Evolutionary conservation across 768 basidiomycete genomes (phyloP), one percentile per base, ranked within the genome.

Genomic region (Podaxis sp.): DNA sequence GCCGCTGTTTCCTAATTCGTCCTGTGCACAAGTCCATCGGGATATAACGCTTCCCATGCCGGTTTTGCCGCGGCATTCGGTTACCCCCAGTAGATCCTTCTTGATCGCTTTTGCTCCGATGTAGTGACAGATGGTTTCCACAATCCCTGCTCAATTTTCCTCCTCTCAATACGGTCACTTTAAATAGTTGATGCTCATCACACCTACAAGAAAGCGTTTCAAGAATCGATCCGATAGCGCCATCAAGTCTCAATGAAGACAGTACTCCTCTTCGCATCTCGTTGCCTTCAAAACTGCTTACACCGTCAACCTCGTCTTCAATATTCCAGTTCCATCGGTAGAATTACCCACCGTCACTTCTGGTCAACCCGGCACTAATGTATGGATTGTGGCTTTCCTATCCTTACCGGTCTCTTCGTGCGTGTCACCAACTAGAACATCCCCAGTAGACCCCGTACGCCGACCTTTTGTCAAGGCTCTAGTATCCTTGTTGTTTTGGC

Each of bases 71-170:
- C 47, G 57, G 47, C 57, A 50, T 50, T 18, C 38, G 57, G 35
- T 58, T 58, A 50, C 57, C 47, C 57, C 47, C 57, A n/a, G 47
- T 58, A 58, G 46, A 36, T 50, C 7, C 35, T 58, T 23, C 32
- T 21, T 37, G 44, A 47, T 57, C 47, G 57, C 48, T 57, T 50
- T 37, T 32, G 28, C 46, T 9, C 35, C 23, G 42, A 44, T 44
- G 14, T 7, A 6, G 18, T 50, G 36, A 50, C 35, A 47, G 47
- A 38, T 38, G 21, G 47, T 58, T 58, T 58, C 57, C 36, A 50
- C 32, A 58, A 14, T 38, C 9, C 7, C 42, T 6, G 6, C 14
- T n/a, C 42, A 44, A 21, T n/a, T 14, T 14, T n/a, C 18, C 44
- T 42, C 16, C n/a, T 52, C 14, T n/a, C 50, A 52, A 52, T 4